phyloP scores from a whole-genome alignment of 2,329 filamentous ascomycete species.

The Epichloe gansuensis region DNA sequence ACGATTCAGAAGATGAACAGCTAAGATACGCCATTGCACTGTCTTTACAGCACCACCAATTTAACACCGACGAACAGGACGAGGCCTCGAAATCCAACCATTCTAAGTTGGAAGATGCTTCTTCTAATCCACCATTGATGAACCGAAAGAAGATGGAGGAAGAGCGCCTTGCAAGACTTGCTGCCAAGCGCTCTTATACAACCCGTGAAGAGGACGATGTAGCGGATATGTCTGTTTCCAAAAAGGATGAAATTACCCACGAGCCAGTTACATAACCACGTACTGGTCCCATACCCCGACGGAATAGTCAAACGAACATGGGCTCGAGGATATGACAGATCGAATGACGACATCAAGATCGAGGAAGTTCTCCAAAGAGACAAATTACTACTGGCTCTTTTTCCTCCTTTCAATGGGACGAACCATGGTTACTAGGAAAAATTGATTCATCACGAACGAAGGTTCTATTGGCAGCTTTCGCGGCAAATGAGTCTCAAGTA shows the following conservation, averaged over 20 bases:
- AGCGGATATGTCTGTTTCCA: slow-evolving; percentile 17
- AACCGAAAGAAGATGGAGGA: slow-evolving; percentile 77
- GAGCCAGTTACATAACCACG: slow-evolving; percentile 4
- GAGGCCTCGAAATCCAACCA: not conserved
- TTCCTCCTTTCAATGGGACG: slow-evolving; percentile 80
- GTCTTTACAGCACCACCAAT: slow-evolving; percentile 31
- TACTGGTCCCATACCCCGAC: slow-evolving; percentile 29
- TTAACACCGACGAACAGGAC: not conserved
- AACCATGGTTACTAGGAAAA: slow-evolving; percentile 66
- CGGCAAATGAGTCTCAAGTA: slow-evolving; percentile 40
- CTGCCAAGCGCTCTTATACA: slow-evolving; percentile 35
- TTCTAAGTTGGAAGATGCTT: not conserved
- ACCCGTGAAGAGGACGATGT: slow-evolving; percentile 16
- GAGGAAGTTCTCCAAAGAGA: slow-evolving; percentile 72
- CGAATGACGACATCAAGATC: slow-evolving; percentile 66
- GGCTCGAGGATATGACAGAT: slow-evolving; percentile 49
- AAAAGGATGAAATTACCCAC: slow-evolving; percentile 10
- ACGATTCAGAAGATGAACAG: slow-evolving; percentile 44
- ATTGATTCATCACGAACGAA: slow-evolving; percentile 49
- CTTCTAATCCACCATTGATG: slow-evolving; percentile 38
- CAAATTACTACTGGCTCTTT: slow-evolving; percentile 65
- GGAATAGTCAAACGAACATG: slow-evolving; percentile 77
- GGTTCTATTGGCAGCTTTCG: slow-evolving; percentile 48
- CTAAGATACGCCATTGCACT: slow-evolving; percentile 48
- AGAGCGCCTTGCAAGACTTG: slow-evolving; percentile 61